phyloP scores from a whole-genome alignment of 2,329 filamentous ascomycete species.

The Colletotrichum sp. region DNA sequence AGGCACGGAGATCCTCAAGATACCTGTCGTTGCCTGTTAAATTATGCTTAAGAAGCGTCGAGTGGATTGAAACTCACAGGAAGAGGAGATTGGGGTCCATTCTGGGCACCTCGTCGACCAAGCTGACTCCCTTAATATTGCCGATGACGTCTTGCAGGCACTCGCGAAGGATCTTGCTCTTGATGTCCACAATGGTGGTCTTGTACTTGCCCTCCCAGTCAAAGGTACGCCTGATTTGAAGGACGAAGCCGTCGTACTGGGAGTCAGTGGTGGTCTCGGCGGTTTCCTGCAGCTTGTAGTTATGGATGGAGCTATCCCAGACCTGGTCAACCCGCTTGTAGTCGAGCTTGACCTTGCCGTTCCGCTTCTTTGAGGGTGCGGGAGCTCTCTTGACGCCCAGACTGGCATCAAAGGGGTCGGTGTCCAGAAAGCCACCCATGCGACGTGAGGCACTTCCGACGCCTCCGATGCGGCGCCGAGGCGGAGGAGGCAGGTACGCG shows the following conservation, averaged over 20 bases:
- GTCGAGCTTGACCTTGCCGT: conserved; percentile 26
- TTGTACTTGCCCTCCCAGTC: conserved; percentile 84
- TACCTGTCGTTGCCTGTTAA: conserved; percentile 54
- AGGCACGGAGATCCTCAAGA: conserved; percentile 74
- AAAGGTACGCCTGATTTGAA: conserved; percentile 83
- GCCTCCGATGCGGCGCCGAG: background rate
- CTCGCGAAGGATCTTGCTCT: conserved; percentile 79
- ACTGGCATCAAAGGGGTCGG: background rate
- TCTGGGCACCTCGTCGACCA: conserved; percentile 81
- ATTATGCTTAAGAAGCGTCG: background rate
- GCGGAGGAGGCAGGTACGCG: background rate
- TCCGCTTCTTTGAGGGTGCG: background rate
- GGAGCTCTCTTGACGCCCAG: background rate
- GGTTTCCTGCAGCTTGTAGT: conserved; percentile 61
- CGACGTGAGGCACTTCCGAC: background rate
- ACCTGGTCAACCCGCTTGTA: conserved; percentile 61
- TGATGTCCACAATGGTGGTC: conserved; percentile 79
- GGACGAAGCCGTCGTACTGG: conserved; percentile 79
- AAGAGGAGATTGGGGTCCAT: conserved; percentile 76
- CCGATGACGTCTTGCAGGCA: conserved; percentile 75
- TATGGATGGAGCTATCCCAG: conserved; percentile 56
- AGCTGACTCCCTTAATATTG: conserved; percentile 76
- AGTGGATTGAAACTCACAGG: conserved; percentile 46
- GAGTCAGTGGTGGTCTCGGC: conserved; percentile 48
- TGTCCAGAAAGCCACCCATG: background rate